Percentiles rank a stretch among this genome's conserved stretches.
These are phyloP conservation scores for Backusella sp. DNA, from an alignment of 192 early-diverging fungal genomes.

Conservation along the genomic window DNA sequence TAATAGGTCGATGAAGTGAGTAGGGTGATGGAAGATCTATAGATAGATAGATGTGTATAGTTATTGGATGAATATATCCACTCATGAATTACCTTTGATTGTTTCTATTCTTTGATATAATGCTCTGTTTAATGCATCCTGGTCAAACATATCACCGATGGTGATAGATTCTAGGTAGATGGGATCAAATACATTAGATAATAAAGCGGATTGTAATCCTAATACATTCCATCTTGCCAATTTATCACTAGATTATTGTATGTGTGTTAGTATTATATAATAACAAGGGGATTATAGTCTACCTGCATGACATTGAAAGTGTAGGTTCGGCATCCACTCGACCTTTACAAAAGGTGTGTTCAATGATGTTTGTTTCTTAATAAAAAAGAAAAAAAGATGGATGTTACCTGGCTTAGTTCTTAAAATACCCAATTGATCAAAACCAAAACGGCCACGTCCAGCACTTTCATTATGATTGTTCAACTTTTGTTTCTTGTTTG, in stretches of 20 bases:
- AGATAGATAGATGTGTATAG: neutral
- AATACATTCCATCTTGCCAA: constrained; percentile 85
- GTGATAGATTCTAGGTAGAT: constrained; percentile 66
- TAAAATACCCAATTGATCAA: constrained; percentile 54
- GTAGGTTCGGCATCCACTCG: constrained; percentile 72
- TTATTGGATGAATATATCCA: too few relatives aligned
- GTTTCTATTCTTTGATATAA: constrained; percentile 52
- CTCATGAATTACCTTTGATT: constrained; percentile 15
- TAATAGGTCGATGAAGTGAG: constrained; percentile 8
- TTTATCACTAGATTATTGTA: constrained; percentile 70
- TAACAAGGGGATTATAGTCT: neutral
- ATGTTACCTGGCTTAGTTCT: constrained; percentile 73
- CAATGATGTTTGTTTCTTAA: neutral
- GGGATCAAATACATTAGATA: constrained; percentile 63
- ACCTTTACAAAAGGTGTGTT: constrained; percentile 26
- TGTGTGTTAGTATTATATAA: neutral
- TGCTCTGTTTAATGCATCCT: constrained; percentile 60
- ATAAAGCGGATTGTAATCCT: constrained; percentile 71
- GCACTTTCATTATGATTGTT: constrained; percentile 18
- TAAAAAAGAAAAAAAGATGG: neutral
- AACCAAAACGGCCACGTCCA: constrained; percentile 64
- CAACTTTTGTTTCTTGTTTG: constrained; percentile 18
- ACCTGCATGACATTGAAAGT: constrained; percentile 74
- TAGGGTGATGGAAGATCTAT: constrained; percentile 16
- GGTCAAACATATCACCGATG: constrained; percentile 70